These are phyloP conservation scores for Fusarium euwallaceae DNA, from an alignment of 2,329 filamentous ascomycete genomes.

Conservation along the genomic window DNA sequence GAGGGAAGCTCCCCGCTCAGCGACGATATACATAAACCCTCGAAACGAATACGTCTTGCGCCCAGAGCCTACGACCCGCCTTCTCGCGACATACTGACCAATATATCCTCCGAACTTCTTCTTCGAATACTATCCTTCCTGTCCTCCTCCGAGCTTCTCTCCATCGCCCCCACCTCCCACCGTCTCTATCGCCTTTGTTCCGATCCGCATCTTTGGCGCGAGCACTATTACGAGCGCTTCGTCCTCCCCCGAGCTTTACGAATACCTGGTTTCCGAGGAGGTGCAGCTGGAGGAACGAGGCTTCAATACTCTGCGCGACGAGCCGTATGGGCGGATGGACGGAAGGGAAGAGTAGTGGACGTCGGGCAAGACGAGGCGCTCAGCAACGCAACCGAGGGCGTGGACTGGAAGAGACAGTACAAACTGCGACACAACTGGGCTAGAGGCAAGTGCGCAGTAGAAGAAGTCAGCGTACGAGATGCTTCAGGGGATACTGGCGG, in stretches of 20 bases:
- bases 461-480: slow-evolving; percentile 75
- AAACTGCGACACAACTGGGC: slow-evolving; percentile 93
- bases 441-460: slow-evolving; percentile 82
- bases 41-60: slow-evolving; percentile 43
- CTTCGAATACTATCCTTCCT: slow-evolving; percentile 86
- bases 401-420: slow-evolving; percentile 92
- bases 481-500: slow-evolving; percentile 49
- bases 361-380: slow-evolving; percentile 4
- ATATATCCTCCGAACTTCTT: slow-evolving; percentile 87
- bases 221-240: slow-evolving; percentile 88
- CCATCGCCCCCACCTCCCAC: slow-evolving; percentile 74
- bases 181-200: slow-evolving; percentile 79
- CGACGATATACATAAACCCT: slow-evolving; percentile 22
- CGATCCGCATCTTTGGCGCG: slow-evolving; percentile 93
- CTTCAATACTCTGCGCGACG: slow-evolving; percentile 61
- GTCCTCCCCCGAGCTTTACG: slow-evolving; percentile 84
- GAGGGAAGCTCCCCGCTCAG: slow-evolving; percentile 18
- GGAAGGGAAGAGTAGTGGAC: slow-evolving; percentile 61
- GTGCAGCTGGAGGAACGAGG: slow-evolving; percentile 48
- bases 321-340: slow-evolving; percentile 61
- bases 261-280: slow-evolving; percentile 73
- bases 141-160: slow-evolving; percentile 75
- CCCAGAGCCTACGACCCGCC: slow-evolving; percentile 22
- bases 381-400: slow-evolving; percentile 47
- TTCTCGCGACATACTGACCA: slow-evolving; percentile 72